Conservation (phyloP, 1,139 yeast species). For the Wickerhamomyces sp. region DNA sequence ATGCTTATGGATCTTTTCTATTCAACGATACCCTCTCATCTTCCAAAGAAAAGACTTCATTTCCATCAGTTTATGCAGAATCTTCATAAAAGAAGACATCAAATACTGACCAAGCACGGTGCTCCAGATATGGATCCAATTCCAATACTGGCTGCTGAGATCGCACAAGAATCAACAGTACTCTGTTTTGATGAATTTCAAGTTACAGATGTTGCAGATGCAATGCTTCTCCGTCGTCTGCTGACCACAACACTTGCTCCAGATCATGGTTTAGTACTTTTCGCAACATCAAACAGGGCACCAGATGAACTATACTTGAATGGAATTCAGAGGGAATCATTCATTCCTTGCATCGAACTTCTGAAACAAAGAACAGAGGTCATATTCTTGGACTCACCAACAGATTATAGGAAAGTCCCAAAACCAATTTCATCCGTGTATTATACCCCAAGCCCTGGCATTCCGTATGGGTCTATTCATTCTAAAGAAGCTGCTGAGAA, state of each 20-base stretch:
- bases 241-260: conserved; percentile 57
- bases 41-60: conserved; percentile 77
- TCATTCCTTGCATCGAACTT: conserved; percentile 84
- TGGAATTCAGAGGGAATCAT: conserved; percentile 88
- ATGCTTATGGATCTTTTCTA: conserved; percentile 97
- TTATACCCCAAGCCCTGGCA: conserved; percentile 65
- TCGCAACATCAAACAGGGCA: conserved; percentile 92
- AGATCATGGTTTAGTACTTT: conserved; percentile 76
- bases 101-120: conserved; percentile 57
- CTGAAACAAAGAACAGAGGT: conserved; percentile 73
- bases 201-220: conserved; percentile 97
- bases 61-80: conserved; percentile 97
- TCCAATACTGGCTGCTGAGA: conserved; percentile 78
- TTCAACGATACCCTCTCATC: conserved; percentile 68
- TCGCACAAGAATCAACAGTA: conserved; percentile 70
- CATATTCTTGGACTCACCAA: conserved; percentile 78
- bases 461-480: conserved; percentile 45
- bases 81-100: conserved; percentile 82
- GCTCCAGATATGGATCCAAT: conserved; percentile 71
- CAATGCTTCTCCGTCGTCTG: conserved; percentile 83
- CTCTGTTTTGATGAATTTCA: conserved; percentile 94
- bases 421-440: conserved; percentile 80
- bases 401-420: conserved; percentile 87
- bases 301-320: conserved; percentile 91
- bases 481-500: conserved; percentile 46